Evolutionary conservation across 768 basidiomycete genomes (phyloP).

Genomic region (Coprinellus aureogranulatus): DNA sequence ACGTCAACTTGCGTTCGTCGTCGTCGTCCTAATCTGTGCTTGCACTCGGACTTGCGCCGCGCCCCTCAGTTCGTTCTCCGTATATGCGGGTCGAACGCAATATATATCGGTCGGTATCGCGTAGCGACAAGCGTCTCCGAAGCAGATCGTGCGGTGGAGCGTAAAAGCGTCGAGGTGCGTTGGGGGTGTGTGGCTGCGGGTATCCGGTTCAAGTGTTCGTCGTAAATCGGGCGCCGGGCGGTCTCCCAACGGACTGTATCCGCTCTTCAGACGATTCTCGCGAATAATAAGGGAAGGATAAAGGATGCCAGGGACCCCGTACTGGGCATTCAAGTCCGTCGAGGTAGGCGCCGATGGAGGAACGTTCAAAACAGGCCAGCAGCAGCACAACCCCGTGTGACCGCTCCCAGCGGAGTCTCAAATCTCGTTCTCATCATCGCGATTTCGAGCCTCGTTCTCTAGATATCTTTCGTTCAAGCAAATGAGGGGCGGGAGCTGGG

Average conservation of each 20-base stretch:
- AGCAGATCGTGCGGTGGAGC: background rate
- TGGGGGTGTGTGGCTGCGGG: no score
- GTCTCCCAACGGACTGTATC: no score
- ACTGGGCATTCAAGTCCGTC: constrained; percentile 6
- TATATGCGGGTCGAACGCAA: no score
- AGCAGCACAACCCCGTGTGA: constrained; percentile 8
- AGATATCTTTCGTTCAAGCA: background rate
- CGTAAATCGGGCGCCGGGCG: no score
- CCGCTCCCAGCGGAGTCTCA: constrained; percentile 9
- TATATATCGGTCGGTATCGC: no score
- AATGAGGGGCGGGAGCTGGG: background rate
- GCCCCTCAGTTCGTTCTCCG: no score
- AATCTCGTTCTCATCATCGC: background rate
- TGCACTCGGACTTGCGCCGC: no score
- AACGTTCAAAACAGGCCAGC: constrained; percentile 6
- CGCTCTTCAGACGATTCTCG: background rate
- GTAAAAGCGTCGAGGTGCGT: background rate
- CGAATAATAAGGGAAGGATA: background rate
- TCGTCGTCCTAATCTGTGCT: no score
- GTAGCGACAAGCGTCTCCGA: background rate
- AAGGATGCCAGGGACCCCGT: background rate
- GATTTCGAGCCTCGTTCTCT: background rate
- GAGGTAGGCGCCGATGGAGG: constrained; percentile 5
- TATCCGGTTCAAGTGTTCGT: no score
- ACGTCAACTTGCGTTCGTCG: no score